Evolutionary conservation across 139 green algal species (phyloP).

Genomic region (Chlorella sp.): DNA sequence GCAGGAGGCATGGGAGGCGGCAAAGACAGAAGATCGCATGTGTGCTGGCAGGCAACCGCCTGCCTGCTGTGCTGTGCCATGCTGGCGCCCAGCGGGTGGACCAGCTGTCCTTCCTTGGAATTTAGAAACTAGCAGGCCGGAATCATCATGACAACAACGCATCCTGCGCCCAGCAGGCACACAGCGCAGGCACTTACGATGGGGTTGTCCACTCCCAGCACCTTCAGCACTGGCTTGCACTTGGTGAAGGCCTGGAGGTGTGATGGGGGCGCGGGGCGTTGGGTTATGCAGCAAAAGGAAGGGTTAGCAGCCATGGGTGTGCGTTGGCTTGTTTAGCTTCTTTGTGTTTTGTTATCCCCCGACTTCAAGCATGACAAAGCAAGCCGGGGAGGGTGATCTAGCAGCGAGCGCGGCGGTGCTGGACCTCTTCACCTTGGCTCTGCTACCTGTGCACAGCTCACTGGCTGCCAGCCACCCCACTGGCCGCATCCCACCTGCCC

Average conservation of each 20-base stretch:
- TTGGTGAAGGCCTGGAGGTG: constrained; percentile 1
- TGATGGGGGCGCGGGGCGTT: not conserved
- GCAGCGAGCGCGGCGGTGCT: no score
- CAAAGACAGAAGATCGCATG: not conserved
- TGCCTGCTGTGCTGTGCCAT: not conserved
- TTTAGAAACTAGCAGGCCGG: no score
- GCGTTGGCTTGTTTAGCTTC: not conserved
- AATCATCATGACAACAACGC: no score
- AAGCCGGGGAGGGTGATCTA: no score
- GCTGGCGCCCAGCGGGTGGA: no score
- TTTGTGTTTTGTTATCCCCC: not conserved
- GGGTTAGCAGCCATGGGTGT: no score
- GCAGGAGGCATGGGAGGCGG: no score
- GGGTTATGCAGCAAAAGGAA: no score
- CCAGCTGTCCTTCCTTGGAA: not conserved
- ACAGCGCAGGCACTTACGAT: not conserved
- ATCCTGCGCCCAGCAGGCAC: not conserved
- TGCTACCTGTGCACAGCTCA: not conserved
- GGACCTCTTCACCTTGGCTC: no score
- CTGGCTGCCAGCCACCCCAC: not conserved
- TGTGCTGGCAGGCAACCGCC: not conserved
- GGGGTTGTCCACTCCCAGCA: constrained; percentile 5
- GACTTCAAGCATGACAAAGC: not conserved
- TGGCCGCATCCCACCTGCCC: not conserved
- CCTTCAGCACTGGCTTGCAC: constrained; percentile 25